phyloP scores from a whole-genome alignment of 345 rosid genomes.

The Noccaea caerulescens region DNA sequence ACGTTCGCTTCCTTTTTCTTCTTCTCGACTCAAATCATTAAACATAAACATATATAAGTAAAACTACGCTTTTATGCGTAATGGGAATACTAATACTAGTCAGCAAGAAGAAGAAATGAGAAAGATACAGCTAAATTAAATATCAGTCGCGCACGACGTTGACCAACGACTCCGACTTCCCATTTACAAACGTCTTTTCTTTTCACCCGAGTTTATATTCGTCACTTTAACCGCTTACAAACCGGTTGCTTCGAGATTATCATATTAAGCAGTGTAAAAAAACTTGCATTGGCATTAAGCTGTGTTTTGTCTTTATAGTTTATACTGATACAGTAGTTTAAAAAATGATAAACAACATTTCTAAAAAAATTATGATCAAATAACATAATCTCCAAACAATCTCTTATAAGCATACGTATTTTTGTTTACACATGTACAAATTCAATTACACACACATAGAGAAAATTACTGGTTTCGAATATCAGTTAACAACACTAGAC shows the following conservation, averaged over 20 bases:
- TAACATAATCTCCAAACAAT: neutral
- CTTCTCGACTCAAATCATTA: slow-evolving; percentile 23
- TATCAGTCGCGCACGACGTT: slow-evolving; percentile 35
- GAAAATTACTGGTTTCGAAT: neutral
- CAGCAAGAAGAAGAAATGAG: neutral
- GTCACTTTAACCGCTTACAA: neutral
- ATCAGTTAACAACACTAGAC: neutral
- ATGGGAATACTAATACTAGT: slow-evolving; percentile 29
- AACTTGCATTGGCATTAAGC: neutral
- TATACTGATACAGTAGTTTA: too few species aligned
- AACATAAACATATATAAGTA: neutral
- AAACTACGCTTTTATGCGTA: neutral
- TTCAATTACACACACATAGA: slow-evolving; percentile 1
- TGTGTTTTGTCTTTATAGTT: too few species aligned
- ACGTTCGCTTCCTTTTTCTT: neutral
- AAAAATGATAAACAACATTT: too few species aligned
- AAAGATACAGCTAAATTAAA: neutral
- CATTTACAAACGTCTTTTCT: slow-evolving; percentile 1
- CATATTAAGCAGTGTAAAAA: too few species aligned
- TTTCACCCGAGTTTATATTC: slow-evolving; percentile 1
- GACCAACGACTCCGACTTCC: slow-evolving; percentile 32
- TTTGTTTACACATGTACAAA: neutral
- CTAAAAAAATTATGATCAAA: neutral
- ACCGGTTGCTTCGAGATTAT: neutral
- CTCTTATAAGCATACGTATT: neutral